These are phyloP conservation scores for Aspergillus latus DNA, from an alignment of 2,329 filamentous ascomycete species.

Conservation along the genomic window DNA sequence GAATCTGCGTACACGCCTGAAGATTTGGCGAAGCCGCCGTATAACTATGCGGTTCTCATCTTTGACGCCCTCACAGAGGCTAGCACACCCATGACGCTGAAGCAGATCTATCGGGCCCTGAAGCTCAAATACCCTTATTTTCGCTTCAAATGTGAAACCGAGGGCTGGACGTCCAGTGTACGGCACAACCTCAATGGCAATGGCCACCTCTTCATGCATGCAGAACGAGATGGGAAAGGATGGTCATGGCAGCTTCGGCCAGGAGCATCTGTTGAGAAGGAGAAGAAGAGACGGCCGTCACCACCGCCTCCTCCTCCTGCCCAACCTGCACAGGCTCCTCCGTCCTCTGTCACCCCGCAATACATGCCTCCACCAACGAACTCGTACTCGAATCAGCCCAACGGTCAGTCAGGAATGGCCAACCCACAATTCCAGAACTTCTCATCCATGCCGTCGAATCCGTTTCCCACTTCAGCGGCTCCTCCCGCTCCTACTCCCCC, in stretches of 20 bases:
- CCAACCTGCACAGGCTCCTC: slow-evolving; percentile 30
- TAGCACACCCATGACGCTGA: slow-evolving; percentile 59
- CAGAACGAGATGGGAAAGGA: slow-evolving; percentile 62
- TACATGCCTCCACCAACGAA: slow-evolving; percentile 38
- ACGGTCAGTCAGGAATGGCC: slow-evolving; percentile 30
- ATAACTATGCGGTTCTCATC: slow-evolving; percentile 64
- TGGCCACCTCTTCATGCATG: slow-evolving; percentile 59
- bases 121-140: slow-evolving; percentile 63
- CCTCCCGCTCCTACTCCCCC: slow-evolving; percentile 22
- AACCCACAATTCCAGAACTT: slow-evolving; percentile 40
- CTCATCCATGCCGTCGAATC: slow-evolving; percentile 35
- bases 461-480: slow-evolving; percentile 29
- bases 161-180: slow-evolving; percentile 67
- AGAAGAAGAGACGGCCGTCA: slow-evolving; percentile 52
- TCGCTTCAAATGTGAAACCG: slow-evolving; percentile 62
- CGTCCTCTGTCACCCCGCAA: slow-evolving; percentile 29
- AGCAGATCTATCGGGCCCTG: slow-evolving; percentile 65
- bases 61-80: slow-evolving; percentile 62
- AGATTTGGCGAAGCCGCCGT: slow-evolving; percentile 61
- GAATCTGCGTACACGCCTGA: slow-evolving; percentile 61
- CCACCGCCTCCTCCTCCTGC: slow-evolving; percentile 43
- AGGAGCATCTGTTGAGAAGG: slow-evolving; percentile 60
- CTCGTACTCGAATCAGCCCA: slow-evolving; percentile 31
- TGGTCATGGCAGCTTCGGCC: slow-evolving; percentile 63
- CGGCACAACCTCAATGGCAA: slow-evolving; percentile 62